Conservation (phyloP, 202 grass and related monocot species). For the Panicum hallii region DNA sequence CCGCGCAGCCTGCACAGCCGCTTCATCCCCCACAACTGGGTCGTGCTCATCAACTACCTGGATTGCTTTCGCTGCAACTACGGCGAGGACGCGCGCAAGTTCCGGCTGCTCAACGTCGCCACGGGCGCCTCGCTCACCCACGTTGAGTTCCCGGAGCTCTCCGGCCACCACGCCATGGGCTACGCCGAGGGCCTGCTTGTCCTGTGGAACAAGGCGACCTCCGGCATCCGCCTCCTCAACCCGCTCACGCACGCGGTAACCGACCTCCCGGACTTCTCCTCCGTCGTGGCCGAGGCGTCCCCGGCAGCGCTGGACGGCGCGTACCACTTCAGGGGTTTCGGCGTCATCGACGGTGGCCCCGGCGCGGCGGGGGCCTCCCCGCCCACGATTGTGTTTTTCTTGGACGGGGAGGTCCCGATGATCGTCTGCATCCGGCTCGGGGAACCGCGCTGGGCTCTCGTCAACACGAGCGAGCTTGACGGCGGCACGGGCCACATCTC, state of each 20-base stretch:
- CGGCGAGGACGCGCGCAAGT: not conserved
- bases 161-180: not conserved
- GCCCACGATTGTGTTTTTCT: not conserved
- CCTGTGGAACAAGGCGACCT: not conserved
- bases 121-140: slow-evolving; percentile 7
- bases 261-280: too few species aligned
- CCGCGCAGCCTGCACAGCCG: not conserved
- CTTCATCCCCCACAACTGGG: slow-evolving; percentile 23
- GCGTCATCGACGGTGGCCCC: not conserved
- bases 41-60: too few species aligned
- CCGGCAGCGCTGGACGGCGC: too few species aligned
- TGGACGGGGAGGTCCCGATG: not conserved
- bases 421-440: not conserved
- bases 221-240: slow-evolving; percentile 5
- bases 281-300: not conserved
- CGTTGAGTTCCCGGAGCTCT: too few species aligned
- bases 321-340: not conserved
- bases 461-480: not conserved
- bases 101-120: not conserved
- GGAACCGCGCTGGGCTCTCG: slow-evolving; percentile 2
- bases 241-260: not conserved
- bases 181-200: not conserved
- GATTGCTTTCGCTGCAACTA: too few species aligned
- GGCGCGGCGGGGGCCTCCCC: not conserved
- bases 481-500: not conserved